phyloP scores from a whole-genome alignment of 192 early-diverging fungal species.

The Coemansia sp. region DNA sequence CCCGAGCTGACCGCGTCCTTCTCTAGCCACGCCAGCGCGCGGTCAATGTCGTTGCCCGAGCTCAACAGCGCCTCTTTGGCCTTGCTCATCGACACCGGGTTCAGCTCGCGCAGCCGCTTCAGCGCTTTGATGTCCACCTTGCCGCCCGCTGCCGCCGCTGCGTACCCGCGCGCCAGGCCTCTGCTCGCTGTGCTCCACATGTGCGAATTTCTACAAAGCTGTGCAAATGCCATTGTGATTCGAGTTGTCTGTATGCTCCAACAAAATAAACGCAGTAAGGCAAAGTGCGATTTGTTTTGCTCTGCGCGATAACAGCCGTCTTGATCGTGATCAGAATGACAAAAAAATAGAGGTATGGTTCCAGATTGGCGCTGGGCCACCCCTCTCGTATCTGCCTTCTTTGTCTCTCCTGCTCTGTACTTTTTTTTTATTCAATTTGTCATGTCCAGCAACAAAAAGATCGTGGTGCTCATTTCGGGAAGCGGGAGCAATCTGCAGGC shows the following conservation, averaged over 20 bases:
- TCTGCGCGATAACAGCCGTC: no score
- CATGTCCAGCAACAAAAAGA: slow-evolving; percentile 29
- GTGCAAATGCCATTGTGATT: background rate
- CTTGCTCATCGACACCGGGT: slow-evolving; percentile 76
- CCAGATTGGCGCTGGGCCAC: no score
- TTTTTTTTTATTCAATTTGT: background rate
- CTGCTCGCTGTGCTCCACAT: background rate
- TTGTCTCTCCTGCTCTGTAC: background rate
- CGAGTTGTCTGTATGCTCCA: background rate
- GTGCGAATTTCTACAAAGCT: background rate
- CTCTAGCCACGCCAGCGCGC: slow-evolving; percentile 81
- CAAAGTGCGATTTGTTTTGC: no score
- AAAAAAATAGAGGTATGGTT: no score
- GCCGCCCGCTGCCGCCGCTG: slow-evolving; percentile 4
- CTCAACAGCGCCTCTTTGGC: slow-evolving; percentile 83
- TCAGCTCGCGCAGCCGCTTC: slow-evolving; percentile 75
- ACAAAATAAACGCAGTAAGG: background rate
- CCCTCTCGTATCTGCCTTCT: no score
- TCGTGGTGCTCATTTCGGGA: slow-evolving; percentile 95
- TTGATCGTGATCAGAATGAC: no score
- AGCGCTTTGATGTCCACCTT: slow-evolving; percentile 65
- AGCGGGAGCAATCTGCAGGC: slow-evolving; percentile 97
- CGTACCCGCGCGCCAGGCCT: slow-evolving; percentile 16
- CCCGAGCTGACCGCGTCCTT: slow-evolving; percentile 71
- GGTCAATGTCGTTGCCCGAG: slow-evolving; percentile 69